Conservation (phyloP, 352 stramenopile species). For the Pythium oligandrum region DNA sequence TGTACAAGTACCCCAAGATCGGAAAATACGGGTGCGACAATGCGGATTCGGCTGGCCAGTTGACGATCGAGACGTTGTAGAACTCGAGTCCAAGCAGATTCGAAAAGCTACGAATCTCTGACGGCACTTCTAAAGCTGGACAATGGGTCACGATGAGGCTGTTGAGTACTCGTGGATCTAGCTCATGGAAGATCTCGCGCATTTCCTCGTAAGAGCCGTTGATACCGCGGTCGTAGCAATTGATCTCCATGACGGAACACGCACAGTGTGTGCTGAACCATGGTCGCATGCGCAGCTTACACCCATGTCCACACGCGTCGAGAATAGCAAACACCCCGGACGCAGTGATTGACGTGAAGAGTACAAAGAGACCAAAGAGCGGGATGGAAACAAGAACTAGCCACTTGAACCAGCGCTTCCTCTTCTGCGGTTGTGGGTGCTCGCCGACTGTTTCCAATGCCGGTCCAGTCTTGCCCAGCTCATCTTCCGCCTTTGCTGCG, state of each 20-base stretch:
- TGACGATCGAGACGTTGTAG: constrained; percentile 34
- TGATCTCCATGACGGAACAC: constrained; percentile 44
- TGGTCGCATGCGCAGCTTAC: constrained; percentile 36
- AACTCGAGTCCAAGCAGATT: constrained; percentile 36
- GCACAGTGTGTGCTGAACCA: constrained; percentile 36
- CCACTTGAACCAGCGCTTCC: no score
- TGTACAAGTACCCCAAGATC: constrained; percentile 26
- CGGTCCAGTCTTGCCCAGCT: neutral
- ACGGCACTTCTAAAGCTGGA: constrained; percentile 19
- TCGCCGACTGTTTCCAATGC: no score
- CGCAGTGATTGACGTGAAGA: constrained; percentile 27
- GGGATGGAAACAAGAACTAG: constrained; percentile 9
- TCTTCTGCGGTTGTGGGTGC: no score
- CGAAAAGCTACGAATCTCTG: constrained; percentile 21
- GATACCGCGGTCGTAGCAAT: constrained; percentile 29
- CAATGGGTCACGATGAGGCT: constrained; percentile 46
- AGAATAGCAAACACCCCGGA: constrained; percentile 21
- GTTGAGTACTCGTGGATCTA: constrained; percentile 31
- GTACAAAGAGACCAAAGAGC: constrained; percentile 20
- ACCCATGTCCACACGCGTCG: constrained; percentile 20
- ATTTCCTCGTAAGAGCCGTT: constrained; percentile 16
- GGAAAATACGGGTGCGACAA: constrained; percentile 21
- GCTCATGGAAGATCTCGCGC: constrained; percentile 13
- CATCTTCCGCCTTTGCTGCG: constrained; percentile 4
- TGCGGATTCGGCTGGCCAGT: constrained; percentile 23